These are phyloP conservation scores for Collariella sp. DNA, from an alignment of 495 filamentous ascomycete species.

Conservation along the genomic window DNA sequence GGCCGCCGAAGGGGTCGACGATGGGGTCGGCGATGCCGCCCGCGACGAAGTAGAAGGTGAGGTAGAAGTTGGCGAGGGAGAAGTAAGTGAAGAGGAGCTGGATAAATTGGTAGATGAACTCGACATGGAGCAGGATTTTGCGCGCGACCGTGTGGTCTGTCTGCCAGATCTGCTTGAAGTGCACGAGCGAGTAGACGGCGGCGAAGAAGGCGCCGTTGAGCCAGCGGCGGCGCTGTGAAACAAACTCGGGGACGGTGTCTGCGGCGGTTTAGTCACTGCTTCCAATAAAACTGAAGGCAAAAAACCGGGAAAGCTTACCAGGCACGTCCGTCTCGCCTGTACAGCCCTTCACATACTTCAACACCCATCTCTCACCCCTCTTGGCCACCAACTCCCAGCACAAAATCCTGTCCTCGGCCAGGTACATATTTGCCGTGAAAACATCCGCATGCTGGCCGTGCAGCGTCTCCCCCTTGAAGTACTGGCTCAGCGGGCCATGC, in stretches of 20 bases:
- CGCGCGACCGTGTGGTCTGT: conserved; percentile 87
- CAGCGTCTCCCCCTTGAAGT: conserved; percentile 97
- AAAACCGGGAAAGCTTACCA: conserved; percentile 44
- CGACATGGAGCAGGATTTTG: conserved; percentile 88
- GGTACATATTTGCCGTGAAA: conserved; percentile 98
- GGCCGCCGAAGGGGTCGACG: conserved; percentile 84
- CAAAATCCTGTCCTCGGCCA: conserved; percentile 96
- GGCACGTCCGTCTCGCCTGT: conserved; percentile 97
- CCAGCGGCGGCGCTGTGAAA: conserved; percentile 92
- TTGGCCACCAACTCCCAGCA: conserved; percentile 99
- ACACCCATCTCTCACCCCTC: conserved; percentile 85
- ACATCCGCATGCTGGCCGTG: conserved; percentile 97
- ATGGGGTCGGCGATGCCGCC: conserved; percentile 76
- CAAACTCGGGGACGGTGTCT: conserved; percentile 83
- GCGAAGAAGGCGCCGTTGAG: conserved; percentile 99
- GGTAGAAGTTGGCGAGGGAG: conserved; percentile 96
- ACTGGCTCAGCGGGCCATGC: conserved; percentile 91
- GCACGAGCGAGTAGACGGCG: conserved; percentile 92
- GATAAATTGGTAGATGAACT: conserved; percentile 92
- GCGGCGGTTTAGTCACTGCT: neutral
- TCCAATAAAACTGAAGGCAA: neutral
- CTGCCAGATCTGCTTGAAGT: conserved; percentile 85
- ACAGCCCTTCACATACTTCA: conserved; percentile 94
- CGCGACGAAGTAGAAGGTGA: conserved; percentile 97
- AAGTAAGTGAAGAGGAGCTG: conserved; percentile 93